phyloP scores from a whole-genome alignment of 257 asterid species.

The Ligustrum vulgare region DNA sequence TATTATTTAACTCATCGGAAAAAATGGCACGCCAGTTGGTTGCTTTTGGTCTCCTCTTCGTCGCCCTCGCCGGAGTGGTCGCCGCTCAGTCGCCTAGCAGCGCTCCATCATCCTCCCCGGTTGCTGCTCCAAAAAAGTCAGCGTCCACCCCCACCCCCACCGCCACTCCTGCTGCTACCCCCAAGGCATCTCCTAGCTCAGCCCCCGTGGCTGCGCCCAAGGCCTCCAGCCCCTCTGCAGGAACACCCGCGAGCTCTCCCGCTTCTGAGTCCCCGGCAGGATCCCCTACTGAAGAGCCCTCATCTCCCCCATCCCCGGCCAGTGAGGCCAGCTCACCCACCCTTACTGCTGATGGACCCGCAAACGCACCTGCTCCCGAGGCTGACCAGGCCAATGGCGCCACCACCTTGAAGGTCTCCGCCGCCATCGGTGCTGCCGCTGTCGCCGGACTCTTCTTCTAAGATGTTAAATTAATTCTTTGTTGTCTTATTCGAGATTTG shows the following conservation, averaged over 20 bases:
- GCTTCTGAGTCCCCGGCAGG: conserved; percentile 17
- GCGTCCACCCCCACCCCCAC: conserved; percentile 12
- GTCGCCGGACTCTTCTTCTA: conserved; percentile 48
- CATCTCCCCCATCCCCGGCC: conserved; percentile 48
- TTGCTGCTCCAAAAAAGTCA: conserved; percentile 11
- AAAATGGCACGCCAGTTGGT: conserved; percentile 62
- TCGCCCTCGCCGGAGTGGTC: conserved; percentile 46
- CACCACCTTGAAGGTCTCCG: conserved; percentile 46
- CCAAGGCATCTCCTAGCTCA: background rate
- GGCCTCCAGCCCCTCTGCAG: conserved; percentile 1
- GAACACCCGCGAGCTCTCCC: background rate
- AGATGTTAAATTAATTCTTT: conserved; percentile 2
- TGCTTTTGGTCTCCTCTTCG: conserved; percentile 42
- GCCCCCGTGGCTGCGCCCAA: background rate
- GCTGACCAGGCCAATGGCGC: conserved; percentile 22
- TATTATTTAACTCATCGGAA: background rate
- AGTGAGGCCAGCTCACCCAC: conserved; percentile 27
- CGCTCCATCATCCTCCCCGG: conserved; percentile 43
- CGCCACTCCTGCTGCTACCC: conserved; percentile 8
- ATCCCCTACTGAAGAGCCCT: conserved; percentile 34
- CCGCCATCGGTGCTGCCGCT: conserved; percentile 36
- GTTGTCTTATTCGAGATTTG: conserved; percentile 19
- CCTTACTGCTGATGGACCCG: conserved; percentile 14
- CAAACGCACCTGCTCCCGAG: conserved; percentile 21
- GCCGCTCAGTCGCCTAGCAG: conserved; percentile 48